Conservation (phyloP, 2,329 filamentous ascomycete genomes). For the Fusarium marasasianum region DNA sequence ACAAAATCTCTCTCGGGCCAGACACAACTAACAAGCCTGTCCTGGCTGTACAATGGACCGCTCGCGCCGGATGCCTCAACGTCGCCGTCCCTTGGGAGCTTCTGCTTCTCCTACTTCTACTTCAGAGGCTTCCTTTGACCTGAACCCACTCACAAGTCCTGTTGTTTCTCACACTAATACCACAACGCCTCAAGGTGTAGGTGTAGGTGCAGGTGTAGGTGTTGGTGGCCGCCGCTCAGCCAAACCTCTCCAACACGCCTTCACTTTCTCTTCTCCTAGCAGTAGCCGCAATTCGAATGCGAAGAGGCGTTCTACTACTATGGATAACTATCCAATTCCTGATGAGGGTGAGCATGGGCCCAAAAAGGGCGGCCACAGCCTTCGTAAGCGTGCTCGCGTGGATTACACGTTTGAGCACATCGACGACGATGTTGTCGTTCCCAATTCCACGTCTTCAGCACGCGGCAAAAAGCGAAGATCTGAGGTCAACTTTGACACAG, state of each 20-base stretch:
- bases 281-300: conserved; percentile 43
- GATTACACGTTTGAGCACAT: conserved; percentile 66
- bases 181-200: conserved; percentile 45
- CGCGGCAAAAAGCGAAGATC: conserved; percentile 51
- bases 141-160: conserved; percentile 46
- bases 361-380: conserved; percentile 67
- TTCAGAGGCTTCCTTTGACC: conserved; percentile 46
- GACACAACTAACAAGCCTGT: conserved; percentile 24
- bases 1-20: neutral
- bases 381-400: conserved; percentile 65
- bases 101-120: conserved; percentile 49
- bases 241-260: conserved; percentile 49
- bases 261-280: conserved; percentile 50
- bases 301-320: conserved; percentile 57
- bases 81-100: conserved; percentile 46
- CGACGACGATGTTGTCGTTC: conserved; percentile 56
- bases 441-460: conserved; percentile 47
- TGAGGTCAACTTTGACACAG: conserved; percentile 48
- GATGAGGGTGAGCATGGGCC: conserved; percentile 61
- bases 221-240: conserved; percentile 46
- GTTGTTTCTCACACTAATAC: conserved; percentile 46
- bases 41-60: conserved; percentile 50
- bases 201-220: conserved; percentile 38
- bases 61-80: conserved; percentile 49
- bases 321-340: conserved; percentile 51